A percentile compares a stretch with the other conserved stretches of the same genome.
phyloP scores from a whole-genome alignment of 2,329 filamentous ascomycete species.

The Alternaria infectoria region DNA sequence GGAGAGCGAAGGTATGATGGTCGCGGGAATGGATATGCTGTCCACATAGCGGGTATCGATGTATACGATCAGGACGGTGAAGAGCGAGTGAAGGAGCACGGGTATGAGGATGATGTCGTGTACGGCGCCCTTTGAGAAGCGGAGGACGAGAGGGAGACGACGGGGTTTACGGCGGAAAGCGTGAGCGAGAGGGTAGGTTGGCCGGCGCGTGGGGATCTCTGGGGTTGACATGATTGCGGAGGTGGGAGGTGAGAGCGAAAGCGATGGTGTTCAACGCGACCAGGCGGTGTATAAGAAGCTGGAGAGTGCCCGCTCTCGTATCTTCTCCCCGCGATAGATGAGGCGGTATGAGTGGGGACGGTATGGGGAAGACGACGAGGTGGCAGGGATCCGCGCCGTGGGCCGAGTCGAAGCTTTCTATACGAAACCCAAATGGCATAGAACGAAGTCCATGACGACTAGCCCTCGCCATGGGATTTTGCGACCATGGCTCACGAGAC shows the following conservation, averaged over 20 bases:
- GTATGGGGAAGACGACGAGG: slow-evolving; percentile 9
- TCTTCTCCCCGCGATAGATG: slow-evolving; percentile 7
- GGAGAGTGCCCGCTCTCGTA: not conserved
- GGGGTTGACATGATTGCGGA: slow-evolving; percentile 11
- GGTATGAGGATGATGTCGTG: slow-evolving; percentile 64
- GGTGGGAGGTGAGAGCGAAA: not conserved
- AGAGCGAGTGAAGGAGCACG: slow-evolving; percentile 63
- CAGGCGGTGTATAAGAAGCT: not conserved
- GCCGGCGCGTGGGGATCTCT: slow-evolving; percentile 29
- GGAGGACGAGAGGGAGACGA: slow-evolving; percentile 68
- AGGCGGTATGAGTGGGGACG: slow-evolving; percentile 3
- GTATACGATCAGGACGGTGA: slow-evolving; percentile 65
- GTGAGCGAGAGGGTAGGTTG: slow-evolving; percentile 55
- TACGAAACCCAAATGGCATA: not conserved
- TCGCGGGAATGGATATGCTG: slow-evolving; percentile 62
- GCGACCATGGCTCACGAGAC: not conserved
- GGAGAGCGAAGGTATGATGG: slow-evolving; percentile 67
- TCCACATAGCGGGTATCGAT: slow-evolving; percentile 59
- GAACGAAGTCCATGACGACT: not conserved
- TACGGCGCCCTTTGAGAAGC: slow-evolving; percentile 69
- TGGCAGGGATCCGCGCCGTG: slow-evolving; percentile 4
- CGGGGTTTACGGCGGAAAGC: slow-evolving; percentile 55
- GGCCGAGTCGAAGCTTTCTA: slow-evolving; percentile 1
- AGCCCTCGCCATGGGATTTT: not conserved
- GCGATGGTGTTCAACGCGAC: not conserved